phyloP scores from a whole-genome alignment of 1,284 basidiomycete genomes.

The Inonotus obliquus region DNA sequence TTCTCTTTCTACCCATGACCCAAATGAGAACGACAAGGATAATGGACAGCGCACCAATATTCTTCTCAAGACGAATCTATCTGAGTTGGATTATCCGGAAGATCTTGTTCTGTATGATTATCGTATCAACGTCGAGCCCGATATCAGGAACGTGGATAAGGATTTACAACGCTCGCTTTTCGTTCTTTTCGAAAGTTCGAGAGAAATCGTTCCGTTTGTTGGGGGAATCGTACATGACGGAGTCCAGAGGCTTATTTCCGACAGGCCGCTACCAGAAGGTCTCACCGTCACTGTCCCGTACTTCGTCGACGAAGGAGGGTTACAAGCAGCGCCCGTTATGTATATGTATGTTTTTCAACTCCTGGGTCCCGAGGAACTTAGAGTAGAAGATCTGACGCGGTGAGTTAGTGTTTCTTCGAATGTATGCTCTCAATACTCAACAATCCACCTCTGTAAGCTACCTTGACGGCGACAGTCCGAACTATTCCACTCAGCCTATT shows the following conservation, averaged over 20 bases:
- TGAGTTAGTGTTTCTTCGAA: slow-evolving; percentile 30
- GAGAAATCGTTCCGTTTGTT: slow-evolving; percentile 37
- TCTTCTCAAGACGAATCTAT: slow-evolving; percentile 64
- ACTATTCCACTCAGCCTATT: slow-evolving; percentile 48
- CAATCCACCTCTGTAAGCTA: slow-evolving; percentile 35
- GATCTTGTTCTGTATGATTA: slow-evolving; percentile 54
- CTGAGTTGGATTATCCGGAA: slow-evolving; percentile 48
- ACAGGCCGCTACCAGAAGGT: slow-evolving; percentile 51
- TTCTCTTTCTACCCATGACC: background rate
- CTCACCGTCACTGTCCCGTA: slow-evolving; percentile 45
- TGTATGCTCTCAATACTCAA: background rate
- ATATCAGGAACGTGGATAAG: slow-evolving; percentile 39
- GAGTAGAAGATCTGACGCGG: slow-evolving; percentile 41
- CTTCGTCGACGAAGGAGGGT: slow-evolving; percentile 48
- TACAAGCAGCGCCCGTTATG: slow-evolving; percentile 27
- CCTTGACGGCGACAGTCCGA: slow-evolving; percentile 40
- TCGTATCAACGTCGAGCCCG: slow-evolving; percentile 49
- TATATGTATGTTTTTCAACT: slow-evolving; percentile 51
- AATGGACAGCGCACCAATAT: slow-evolving; percentile 44
- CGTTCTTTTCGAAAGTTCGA: slow-evolving; percentile 47
- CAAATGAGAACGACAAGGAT: background rate
- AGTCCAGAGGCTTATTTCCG: slow-evolving; percentile 53
- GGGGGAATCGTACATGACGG: slow-evolving; percentile 58
- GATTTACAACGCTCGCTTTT: slow-evolving; percentile 40
- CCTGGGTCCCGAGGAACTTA: slow-evolving; percentile 41